These are phyloP conservation scores for Fusarium nanum DNA, from an alignment of 2,329 filamentous ascomycete species.

Conservation along the genomic window DNA sequence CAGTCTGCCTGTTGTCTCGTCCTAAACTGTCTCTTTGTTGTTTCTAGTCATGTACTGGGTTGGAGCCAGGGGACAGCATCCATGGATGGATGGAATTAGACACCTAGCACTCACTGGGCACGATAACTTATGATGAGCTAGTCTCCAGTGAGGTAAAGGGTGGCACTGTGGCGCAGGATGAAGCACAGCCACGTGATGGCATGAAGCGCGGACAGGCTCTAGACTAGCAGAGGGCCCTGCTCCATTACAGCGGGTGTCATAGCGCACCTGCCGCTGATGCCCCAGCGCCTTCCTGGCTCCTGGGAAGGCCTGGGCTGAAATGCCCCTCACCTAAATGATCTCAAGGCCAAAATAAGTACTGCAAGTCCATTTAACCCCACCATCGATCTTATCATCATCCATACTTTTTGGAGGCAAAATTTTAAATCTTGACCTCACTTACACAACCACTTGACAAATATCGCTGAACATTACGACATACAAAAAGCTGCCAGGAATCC, in stretches of 20 bases:
- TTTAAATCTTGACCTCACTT: constrained; percentile 13
- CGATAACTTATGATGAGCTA: constrained; percentile 8
- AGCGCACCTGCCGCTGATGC: constrained; percentile 1
- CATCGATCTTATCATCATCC: constrained; percentile 24
- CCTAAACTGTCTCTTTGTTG: background rate
- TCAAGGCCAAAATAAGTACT: background rate
- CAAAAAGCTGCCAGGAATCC: background rate
- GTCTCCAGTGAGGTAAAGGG: background rate
- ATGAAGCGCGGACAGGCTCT: background rate
- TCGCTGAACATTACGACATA: background rate
- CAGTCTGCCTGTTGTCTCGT: background rate
- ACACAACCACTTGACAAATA: background rate
- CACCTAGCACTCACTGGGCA: constrained; percentile 6
- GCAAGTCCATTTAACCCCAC: constrained; percentile 28
- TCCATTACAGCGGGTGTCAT: constrained; percentile 18
- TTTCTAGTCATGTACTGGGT: background rate
- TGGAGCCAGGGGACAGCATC: constrained; percentile 5
- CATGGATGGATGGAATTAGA: constrained; percentile 1
- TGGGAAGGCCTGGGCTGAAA: background rate
- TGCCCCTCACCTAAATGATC: constrained; percentile 27
- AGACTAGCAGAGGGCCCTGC: background rate
- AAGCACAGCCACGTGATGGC: background rate
- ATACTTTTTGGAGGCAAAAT: constrained; percentile 19
- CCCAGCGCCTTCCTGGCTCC: constrained; percentile 4
- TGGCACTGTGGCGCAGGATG: constrained; percentile 18